These are phyloP conservation scores for Xylariomycetidae sp. DNA, from an alignment of 2,329 filamentous ascomycete species.

Conservation along the genomic window DNA sequence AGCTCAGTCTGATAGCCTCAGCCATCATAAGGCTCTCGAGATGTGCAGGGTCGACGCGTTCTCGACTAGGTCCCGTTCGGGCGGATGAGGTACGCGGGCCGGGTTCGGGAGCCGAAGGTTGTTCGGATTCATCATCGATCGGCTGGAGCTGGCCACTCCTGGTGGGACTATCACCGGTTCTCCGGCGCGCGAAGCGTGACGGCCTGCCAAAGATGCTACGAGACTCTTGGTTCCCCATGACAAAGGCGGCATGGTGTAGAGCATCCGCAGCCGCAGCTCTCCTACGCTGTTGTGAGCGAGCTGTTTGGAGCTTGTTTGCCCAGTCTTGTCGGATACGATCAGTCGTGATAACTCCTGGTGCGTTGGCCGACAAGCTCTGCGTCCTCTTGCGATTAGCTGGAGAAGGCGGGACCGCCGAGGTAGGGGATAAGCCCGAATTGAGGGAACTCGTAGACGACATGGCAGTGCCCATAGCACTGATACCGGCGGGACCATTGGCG, in stretches of 20 bases:
- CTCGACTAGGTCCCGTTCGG: conserved; percentile 16
- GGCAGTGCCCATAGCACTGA: conserved; percentile 57
- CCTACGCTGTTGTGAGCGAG: conserved; percentile 77
- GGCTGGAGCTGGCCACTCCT: conserved; percentile 13
- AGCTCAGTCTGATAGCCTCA: conserved; percentile 85
- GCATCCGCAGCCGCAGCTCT: conserved; percentile 90
- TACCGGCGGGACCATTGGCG: conserved; percentile 42
- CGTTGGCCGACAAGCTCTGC: conserved; percentile 71
- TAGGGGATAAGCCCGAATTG: conserved; percentile 50
- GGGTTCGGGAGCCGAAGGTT: conserved; percentile 28
- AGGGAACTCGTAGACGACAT: conserved; percentile 86
- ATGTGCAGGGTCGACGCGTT: conserved; percentile 48
- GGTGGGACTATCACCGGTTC: conserved; percentile 31
- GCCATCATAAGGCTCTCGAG: conserved; percentile 98
- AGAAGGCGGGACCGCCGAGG: conserved; percentile 27
- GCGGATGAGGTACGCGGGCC: conserved; percentile 27
- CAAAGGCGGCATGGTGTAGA: conserved; percentile 88
- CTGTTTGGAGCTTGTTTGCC: conserved; percentile 82
- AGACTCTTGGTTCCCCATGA: conserved; percentile 64
- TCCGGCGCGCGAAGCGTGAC: conserved; percentile 54
- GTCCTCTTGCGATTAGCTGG: conserved; percentile 40
- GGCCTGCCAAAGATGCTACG: conserved; percentile 48
- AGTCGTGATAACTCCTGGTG: conserved; percentile 84
- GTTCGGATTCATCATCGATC: conserved; percentile 21
- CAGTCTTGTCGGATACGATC: conserved; percentile 92